phyloP scores from a whole-genome alignment of 2,329 filamentous ascomycete species.

The Fusarium armeniacum region DNA sequence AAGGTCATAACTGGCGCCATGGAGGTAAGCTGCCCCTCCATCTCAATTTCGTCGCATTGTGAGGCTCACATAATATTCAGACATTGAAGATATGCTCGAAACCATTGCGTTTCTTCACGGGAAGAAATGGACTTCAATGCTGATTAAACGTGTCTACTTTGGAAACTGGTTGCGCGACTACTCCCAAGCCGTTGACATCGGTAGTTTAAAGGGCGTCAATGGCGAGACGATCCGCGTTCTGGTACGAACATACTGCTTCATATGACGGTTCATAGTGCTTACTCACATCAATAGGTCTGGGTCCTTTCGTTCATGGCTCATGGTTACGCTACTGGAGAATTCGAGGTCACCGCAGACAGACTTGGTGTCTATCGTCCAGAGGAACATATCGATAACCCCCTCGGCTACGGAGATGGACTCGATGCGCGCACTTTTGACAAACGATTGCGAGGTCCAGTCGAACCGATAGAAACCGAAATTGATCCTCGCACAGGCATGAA shows the following conservation, averaged over 20 bases:
- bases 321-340: constrained; percentile 88
- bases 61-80: constrained; percentile 54
- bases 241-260: constrained; percentile 53
- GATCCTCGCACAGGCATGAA: constrained; percentile 93
- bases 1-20: constrained; percentile 79
- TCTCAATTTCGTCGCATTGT: constrained; percentile 9
- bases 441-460: constrained; percentile 84
- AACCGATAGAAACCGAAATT: constrained; percentile 77
- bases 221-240: constrained; percentile 83
- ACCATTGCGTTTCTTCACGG: constrained; percentile 81
- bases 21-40: constrained; percentile 62
- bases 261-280: background rate
- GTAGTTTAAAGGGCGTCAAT: constrained; percentile 82
- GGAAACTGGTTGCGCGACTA: constrained; percentile 91
- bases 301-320: constrained; percentile 85
- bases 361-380: constrained; percentile 86
- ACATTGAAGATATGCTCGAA: constrained; percentile 86
- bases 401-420: constrained; percentile 85
- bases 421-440: constrained; percentile 88
- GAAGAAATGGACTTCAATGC: constrained; percentile 86
- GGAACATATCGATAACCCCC: constrained; percentile 81
- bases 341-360: constrained; percentile 84
- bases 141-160: constrained; percentile 84
- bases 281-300: constrained; percentile 68
- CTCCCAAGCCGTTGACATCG: constrained; percentile 85